Percentiles rank a stretch among this genome's conserved stretches.
phyloP scores from a whole-genome alignment of 2,329 filamentous ascomycete species.

The Teratosphaeria epicoccoides region DNA sequence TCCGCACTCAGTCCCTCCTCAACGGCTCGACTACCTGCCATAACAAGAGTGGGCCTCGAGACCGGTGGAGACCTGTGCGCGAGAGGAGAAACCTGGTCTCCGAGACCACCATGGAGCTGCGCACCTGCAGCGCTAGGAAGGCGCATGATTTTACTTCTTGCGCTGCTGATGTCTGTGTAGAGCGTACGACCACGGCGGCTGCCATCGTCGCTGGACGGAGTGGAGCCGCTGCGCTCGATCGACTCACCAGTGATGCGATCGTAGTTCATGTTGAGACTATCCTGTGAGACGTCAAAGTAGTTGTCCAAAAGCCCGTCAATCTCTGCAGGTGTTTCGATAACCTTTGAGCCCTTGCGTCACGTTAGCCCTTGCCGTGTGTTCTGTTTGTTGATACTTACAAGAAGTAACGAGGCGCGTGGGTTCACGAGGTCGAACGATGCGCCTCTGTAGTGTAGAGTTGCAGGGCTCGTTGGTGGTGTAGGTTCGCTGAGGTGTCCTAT shows the following conservation, averaged over 20 bases:
- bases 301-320: conserved; percentile 24
- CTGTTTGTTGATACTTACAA: conserved; percentile 5
- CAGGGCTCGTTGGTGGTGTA: conserved; percentile 14
- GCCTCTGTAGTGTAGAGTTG: conserved; percentile 23
- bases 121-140: not conserved
- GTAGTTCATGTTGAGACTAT: conserved; percentile 7
- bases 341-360: conserved; percentile 7
- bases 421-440: conserved; percentile 27
- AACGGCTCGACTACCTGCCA: not conserved
- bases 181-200: conserved; percentile 13
- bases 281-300: conserved; percentile 16
- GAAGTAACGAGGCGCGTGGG: conserved; percentile 24
- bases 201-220: conserved; percentile 7
- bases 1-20: not conserved
- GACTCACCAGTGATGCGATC: conserved; percentile 8
- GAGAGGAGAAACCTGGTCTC: not conserved
- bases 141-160: conserved; percentile 20
- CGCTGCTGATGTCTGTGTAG: conserved; percentile 18
- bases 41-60: not conserved
- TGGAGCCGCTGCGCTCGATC: conserved; percentile 6
- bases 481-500: conserved; percentile 13
- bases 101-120: not conserved
- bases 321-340: conserved; percentile 24
- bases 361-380: not conserved
- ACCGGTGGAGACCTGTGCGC: not conserved